A percentile compares a stretch with the other conserved stretches of the same genome.
Conservation (phyloP, 2,329 filamentous ascomycete species). For the Capronia americana region DNA sequence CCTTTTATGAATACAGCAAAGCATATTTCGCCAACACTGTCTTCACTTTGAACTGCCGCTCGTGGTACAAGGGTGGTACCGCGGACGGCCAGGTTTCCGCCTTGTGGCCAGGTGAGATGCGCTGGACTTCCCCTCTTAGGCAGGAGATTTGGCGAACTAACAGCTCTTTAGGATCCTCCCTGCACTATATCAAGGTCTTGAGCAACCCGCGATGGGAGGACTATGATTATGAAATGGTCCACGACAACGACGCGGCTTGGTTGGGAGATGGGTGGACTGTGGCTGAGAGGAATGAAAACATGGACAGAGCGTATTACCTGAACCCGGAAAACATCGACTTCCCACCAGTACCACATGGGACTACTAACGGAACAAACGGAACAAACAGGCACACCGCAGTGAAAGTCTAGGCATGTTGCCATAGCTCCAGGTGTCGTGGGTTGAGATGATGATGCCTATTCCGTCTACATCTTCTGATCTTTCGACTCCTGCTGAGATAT, state of each 20-base stretch:
- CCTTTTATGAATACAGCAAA: constrained; percentile 25
- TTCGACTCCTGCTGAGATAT: too few species aligned
- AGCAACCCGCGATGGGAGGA: constrained; percentile 54
- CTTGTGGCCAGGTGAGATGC: constrained; percentile 48
- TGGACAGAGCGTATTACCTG: constrained; percentile 20
- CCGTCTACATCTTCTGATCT: too few species aligned
- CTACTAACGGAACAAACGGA: too few species aligned
- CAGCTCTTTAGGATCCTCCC: constrained; percentile 29
- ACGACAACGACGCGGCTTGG: constrained; percentile 54
- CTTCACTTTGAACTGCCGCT: constrained; percentile 27
- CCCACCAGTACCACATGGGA: constrained; percentile 3
- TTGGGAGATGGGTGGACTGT: constrained; percentile 57
- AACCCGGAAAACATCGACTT: constrained; percentile 26
- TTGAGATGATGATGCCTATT: too few species aligned
- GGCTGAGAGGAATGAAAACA: constrained; percentile 24
- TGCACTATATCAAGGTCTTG: constrained; percentile 45
- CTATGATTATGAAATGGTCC: constrained; percentile 53
- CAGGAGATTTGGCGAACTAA: background rate
- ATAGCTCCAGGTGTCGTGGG: too few species aligned
- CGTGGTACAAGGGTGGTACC: constrained; percentile 49
- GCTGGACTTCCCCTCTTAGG: background rate
- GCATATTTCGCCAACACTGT: constrained; percentile 30
- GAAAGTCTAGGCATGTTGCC: too few species aligned
- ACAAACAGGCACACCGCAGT: too few species aligned
- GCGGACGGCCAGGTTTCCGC: constrained; percentile 49